These are phyloP conservation scores for Diplotaxis tenuifolia DNA, from an alignment of 345 rosid genomes.

Conservation along the genomic window DNA sequence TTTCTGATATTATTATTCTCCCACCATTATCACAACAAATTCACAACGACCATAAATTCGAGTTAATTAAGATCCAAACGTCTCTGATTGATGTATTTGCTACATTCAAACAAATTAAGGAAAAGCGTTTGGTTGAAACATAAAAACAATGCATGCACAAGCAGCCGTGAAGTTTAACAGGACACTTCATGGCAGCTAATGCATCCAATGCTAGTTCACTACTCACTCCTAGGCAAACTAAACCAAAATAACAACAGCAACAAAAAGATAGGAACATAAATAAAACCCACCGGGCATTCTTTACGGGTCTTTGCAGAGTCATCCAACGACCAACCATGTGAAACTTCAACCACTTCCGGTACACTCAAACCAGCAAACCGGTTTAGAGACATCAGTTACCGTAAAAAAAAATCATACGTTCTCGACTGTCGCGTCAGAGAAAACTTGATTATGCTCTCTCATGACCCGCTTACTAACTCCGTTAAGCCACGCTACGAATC, in stretches of 20 bases:
- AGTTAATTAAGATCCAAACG: not conserved
- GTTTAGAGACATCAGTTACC: not conserved
- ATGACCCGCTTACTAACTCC: conserved; percentile 50
- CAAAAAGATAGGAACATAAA: not conserved
- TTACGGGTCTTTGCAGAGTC: conserved; percentile 27
- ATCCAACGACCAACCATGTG: conserved; percentile 24
- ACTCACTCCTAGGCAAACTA: conserved; percentile 10
- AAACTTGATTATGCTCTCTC: conserved; percentile 68
- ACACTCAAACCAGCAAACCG: conserved; percentile 9
- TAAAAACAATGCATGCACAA: conserved; percentile 38
- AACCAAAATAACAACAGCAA: conserved; percentile 1
- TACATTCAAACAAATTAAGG: conserved; percentile 8
- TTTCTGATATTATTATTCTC: not conserved
- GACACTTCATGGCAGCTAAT: conserved; percentile 38
- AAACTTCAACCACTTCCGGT: conserved; percentile 14
- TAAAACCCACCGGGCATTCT: conserved; percentile 12
- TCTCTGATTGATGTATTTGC: not conserved
- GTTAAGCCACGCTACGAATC: conserved; percentile 35
- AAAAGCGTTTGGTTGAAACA: conserved; percentile 15
- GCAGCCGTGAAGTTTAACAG: conserved; percentile 33
- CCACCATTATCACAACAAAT: not conserved
- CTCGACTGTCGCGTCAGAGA: conserved; percentile 47
- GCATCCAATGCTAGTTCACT: conserved; percentile 37
- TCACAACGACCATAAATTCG: not conserved
- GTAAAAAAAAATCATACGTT: conserved; percentile 27